phyloP scores from a whole-genome alignment of 805 yeast species.

The Zygosaccharomyces bisporus region DNA sequence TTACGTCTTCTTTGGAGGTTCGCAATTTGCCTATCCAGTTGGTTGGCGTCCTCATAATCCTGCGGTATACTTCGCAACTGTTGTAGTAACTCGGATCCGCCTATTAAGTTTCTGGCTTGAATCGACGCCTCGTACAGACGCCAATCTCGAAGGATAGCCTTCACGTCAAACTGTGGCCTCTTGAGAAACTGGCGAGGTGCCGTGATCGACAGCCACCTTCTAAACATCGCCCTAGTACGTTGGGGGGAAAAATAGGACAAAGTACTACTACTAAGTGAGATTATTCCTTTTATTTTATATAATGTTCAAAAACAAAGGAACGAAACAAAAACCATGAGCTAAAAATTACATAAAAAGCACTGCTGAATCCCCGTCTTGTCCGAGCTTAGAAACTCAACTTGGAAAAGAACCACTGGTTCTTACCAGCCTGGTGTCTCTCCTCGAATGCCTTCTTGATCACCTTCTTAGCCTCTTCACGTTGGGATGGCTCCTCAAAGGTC shows the following conservation, averaged over 20 bases:
- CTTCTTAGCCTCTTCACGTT: constrained; percentile 98
- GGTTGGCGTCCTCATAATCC: constrained; percentile 25
- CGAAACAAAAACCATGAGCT: constrained; percentile 19
- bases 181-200: constrained; percentile 12
- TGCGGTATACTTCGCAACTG: constrained; percentile 31
- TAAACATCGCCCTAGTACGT: not conserved
- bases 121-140: constrained; percentile 26
- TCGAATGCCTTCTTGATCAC: constrained; percentile 98
- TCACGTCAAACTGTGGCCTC: constrained; percentile 33
- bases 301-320: constrained; percentile 15
- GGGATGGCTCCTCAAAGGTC: constrained; percentile 95
- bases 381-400: constrained; percentile 78
- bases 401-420: constrained; percentile 99
- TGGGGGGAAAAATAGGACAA: not conserved
- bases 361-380: constrained; percentile 15
- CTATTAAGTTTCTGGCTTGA: constrained; percentile 27
- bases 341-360: constrained; percentile 20
- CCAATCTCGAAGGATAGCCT: constrained; percentile 19
- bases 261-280: constrained; percentile 1
- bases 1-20: constrained; percentile 32
- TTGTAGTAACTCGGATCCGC: constrained; percentile 22
- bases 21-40: constrained; percentile 24
- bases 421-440: constrained; percentile 99
- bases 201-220: not conserved
- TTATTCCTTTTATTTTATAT: constrained; percentile 16